phyloP scores from a whole-genome alignment of 2,329 filamentous ascomycete species.

The Clarireedia hainanense region DNA sequence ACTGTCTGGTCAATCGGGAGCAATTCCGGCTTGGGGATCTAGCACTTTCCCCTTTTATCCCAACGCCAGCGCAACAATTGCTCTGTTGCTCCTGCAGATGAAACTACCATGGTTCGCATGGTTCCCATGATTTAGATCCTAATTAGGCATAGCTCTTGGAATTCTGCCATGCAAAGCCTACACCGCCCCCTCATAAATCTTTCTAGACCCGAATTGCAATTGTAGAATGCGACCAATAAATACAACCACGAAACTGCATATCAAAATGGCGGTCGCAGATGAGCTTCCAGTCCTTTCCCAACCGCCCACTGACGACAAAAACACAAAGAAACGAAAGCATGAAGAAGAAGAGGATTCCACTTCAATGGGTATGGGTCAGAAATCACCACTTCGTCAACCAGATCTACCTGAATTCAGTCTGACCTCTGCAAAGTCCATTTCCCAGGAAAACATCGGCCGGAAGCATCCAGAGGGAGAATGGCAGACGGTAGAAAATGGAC shows the following conservation, averaged over 20 bases:
- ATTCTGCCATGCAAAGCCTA: not conserved
- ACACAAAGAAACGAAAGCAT: conserved; percentile 26
- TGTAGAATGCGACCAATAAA: conserved; percentile 1
- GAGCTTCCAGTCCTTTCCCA: conserved; percentile 27
- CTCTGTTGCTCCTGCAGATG: no score
- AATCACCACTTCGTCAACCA: conserved; percentile 21
- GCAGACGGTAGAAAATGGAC: conserved; percentile 43
- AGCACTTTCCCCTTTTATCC: not conserved
- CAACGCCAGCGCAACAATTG: not conserved
- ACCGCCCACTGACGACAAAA: conserved; percentile 9
- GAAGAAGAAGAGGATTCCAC: conserved; percentile 15
- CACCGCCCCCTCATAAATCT: not conserved
- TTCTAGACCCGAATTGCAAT: not conserved
- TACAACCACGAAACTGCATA: not conserved
- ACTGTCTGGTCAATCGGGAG: not conserved
- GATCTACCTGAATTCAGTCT: conserved; percentile 30
- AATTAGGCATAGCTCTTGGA: not conserved
- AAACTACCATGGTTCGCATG: not conserved
- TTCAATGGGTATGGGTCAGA: conserved; percentile 15
- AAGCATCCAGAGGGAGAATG: conserved; percentile 33
- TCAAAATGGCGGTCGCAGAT: conserved; percentile 3
- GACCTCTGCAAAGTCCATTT: conserved; percentile 19
- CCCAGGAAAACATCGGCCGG: conserved; percentile 12
- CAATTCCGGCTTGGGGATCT: not conserved
- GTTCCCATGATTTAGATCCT: not conserved